phyloP scores from a whole-genome alignment of 2,329 filamentous ascomycete genomes.

The Neoscytalidium dimidiatum region DNA sequence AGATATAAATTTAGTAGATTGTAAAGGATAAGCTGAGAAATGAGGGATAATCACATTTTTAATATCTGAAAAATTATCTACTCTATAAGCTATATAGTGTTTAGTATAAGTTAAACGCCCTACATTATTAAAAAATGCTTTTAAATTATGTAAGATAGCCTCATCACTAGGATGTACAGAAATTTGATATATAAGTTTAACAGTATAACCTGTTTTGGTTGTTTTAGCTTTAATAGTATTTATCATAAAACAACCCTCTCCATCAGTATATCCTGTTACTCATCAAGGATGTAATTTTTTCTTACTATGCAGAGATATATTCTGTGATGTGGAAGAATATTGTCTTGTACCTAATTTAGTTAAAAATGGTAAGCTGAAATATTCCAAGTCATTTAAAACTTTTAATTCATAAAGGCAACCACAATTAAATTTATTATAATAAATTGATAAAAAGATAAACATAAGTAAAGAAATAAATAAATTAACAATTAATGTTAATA shows the following conservation, averaged over 20 bases:
- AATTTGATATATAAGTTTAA: background rate
- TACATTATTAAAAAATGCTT: too few species aligned
- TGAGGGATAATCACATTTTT: too few species aligned
- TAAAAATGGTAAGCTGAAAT: slow-evolving; percentile 14
- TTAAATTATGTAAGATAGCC: too few species aligned
- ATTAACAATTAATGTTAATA: too few species aligned
- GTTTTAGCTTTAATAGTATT: slow-evolving; percentile 38
- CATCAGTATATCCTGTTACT: slow-evolving; percentile 21
- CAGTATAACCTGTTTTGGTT: slow-evolving; percentile 23
- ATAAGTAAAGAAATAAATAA: too few species aligned
- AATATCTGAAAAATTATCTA: too few species aligned
- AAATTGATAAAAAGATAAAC: too few species aligned
- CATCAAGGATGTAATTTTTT: slow-evolving; percentile 34
- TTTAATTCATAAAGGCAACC: background rate
- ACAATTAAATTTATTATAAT: background rate
- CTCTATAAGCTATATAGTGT: too few species aligned
- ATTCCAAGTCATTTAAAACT: background rate
- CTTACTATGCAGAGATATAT: slow-evolving; percentile 32
- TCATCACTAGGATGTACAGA: slow-evolving; percentile 23
- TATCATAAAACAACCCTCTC: slow-evolving; percentile 25
- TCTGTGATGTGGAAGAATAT: slow-evolving; percentile 20
- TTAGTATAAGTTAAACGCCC: too few species aligned
- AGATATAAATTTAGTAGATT: too few species aligned
- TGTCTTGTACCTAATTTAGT: background rate
- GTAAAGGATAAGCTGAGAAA: too few species aligned